Base-by-base conservation (phyloP, 768 basidiomycete genomes). In the Russula olivacea region DNA sequence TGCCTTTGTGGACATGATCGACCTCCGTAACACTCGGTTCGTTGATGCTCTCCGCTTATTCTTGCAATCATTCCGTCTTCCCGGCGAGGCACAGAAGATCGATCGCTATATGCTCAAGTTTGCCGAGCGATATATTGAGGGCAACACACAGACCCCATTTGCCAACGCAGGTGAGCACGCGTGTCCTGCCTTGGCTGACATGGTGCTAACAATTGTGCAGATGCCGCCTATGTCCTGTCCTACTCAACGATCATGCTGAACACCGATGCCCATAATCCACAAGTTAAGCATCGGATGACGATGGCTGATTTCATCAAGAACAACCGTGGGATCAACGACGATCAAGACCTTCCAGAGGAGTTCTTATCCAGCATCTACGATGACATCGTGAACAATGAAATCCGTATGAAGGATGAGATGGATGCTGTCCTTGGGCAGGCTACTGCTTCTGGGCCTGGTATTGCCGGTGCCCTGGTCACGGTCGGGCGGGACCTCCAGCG, bases 91-190 rank as follows among this genome's bases (percentile, higher is more conserved):
- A 0, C 97, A 99, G 74, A 98, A 98, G 76, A 98, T 99, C 68
- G 97, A 99, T 80, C 87, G 97, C 10, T 98, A 85, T 76, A 95
- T 99, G 93, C 84, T 98, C 59, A 99, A 99, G 74, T 99, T 98
- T 71, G 96, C 97, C 10, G 95, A 98, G 73, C 84, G 94, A 40
- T 99, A 93, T 73, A 93, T 98, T 65, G 91, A 87, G 14, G 88
- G 87, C 60, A 98, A 98, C 73, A 75, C 85, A 0, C 83, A 87
- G 68, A 90, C 89, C 1, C 81, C 84, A 2, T 99, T 98, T 71
- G 89, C 91, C 55, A 98, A 98, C 74, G 97, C 97, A 70, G 95
- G 91, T 91, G 65, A 59, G 87, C 23, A n/a, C 25, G 38, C 36
- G 76, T 36, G 25, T 11, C 36, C 3, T 6, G 34, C 23, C 34